These are phyloP conservation scores for Brasenia schreberi DNA, from an alignment of 164 flowering plant genomes.

Conservation along the genomic window DNA sequence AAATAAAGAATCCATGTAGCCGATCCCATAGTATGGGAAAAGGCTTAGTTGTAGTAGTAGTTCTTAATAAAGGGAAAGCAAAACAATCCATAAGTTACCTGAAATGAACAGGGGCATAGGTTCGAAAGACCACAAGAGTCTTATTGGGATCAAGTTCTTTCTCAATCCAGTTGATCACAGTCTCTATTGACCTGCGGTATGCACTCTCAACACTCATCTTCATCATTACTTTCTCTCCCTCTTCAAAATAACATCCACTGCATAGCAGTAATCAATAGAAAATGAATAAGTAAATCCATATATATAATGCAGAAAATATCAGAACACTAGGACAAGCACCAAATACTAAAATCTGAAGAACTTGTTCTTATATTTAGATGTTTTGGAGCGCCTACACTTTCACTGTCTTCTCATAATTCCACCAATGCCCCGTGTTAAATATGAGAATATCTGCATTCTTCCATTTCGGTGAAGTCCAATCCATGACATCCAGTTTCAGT, in stretches of 20 bases:
- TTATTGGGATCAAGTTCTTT: constrained; percentile 46
- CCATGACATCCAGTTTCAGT: constrained; percentile 76
- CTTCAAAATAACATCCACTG: constrained; percentile 96
- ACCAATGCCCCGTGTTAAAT: constrained; percentile 95
- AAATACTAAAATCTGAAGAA: background rate
- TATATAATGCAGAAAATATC: too few relatives aligned
- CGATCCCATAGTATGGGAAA: background rate
- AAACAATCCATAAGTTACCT: constrained; percentile 26
- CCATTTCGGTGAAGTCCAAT: constrained; percentile 75
- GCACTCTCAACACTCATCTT: constrained; percentile 60
- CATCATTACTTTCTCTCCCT: constrained; percentile 46
- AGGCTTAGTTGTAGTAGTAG: background rate
- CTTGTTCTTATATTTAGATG: background rate
- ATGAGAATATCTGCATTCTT: constrained; percentile 77
- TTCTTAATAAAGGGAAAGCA: background rate
- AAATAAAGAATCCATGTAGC: background rate
- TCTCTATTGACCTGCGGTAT: constrained; percentile 46
- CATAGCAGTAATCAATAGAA: background rate
- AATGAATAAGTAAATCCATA: background rate
- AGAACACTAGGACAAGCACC: too few relatives aligned
- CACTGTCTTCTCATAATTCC: constrained; percentile 91
- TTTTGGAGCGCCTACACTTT: constrained; percentile 45
- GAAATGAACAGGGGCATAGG: constrained; percentile 89
- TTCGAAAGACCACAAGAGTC: constrained; percentile 76
- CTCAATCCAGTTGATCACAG: constrained; percentile 51